These are phyloP conservation scores for Penicillium rolfsii DNA, from an alignment of 2,329 filamentous ascomycete genomes.

Conservation along the genomic window DNA sequence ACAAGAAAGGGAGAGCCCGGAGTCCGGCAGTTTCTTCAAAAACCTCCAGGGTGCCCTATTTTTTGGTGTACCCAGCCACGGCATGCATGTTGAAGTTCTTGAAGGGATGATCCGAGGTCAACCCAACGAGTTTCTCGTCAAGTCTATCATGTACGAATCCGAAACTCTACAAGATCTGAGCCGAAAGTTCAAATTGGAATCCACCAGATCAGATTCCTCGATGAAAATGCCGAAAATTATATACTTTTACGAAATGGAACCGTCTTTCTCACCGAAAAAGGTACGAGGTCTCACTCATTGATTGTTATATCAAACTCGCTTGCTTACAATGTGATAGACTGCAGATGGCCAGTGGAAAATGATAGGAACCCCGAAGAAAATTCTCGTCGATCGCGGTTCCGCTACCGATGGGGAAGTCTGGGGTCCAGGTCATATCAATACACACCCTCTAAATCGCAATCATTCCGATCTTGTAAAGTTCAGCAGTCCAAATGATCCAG, in stretches of 20 bases:
- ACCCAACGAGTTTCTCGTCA: constrained; percentile 5
- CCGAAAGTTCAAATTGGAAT: constrained; percentile 3
- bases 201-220: background rate
- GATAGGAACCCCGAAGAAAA: background rate
- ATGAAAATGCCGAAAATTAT: constrained; percentile 2
- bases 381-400: constrained; percentile 2
- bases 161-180: constrained; percentile 2
- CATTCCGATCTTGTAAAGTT: constrained; percentile 7
- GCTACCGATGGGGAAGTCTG: constrained; percentile 4
- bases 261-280: background rate
- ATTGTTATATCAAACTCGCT: background rate
- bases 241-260: constrained; percentile 8
- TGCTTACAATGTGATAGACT: background rate
- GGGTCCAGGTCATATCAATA: background rate
- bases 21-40: background rate
- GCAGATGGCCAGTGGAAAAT: constrained; percentile 6
- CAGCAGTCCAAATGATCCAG: constrained; percentile 8
- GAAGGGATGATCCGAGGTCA: constrained; percentile 8
- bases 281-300: background rate
- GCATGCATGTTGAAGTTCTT: constrained; percentile 6
- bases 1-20: background rate
- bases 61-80: constrained; percentile 6
- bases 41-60: constrained; percentile 5
- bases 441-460: constrained; percentile 1
- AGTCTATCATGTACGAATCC: background rate